These are phyloP conservation scores for Geosmithia putterillii DNA, from an alignment of 2,329 filamentous ascomycete species.

Conservation along the genomic window DNA sequence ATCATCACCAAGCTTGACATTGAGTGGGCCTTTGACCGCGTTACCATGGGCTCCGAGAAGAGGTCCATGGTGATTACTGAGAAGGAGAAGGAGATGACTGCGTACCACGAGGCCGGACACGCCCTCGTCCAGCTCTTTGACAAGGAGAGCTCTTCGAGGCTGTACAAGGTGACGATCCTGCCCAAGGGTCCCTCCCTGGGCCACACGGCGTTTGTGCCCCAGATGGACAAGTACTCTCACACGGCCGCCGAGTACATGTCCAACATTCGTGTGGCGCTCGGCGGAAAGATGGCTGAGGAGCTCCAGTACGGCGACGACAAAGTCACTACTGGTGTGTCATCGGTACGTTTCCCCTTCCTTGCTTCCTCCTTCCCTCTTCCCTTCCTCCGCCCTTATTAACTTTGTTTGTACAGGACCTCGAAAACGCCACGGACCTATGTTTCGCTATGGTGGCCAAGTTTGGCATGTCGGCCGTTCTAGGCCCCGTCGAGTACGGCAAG, in stretches of 20 bases:
- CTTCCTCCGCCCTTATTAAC: neutral
- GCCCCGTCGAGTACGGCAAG: conserved; percentile 77
- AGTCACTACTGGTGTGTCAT: conserved; percentile 78
- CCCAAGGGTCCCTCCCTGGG: conserved; percentile 79
- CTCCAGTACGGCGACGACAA: conserved; percentile 84
- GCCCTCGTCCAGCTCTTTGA: conserved; percentile 80
- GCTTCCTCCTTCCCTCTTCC: too few relatives aligned
- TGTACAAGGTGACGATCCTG: conserved; percentile 97
- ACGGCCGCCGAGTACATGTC: conserved; percentile 77
- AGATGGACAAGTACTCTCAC: conserved; percentile 85
- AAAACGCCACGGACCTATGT: conserved; percentile 67
- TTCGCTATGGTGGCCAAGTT: conserved; percentile 80
- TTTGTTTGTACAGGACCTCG: conserved; percentile 53
- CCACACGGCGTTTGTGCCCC: conserved; percentile 75
- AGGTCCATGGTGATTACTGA: conserved; percentile 81
- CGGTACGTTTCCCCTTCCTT: conserved; percentile 35
- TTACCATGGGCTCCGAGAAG: conserved; percentile 91
- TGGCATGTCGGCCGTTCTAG: conserved; percentile 80
- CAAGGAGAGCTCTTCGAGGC: conserved; percentile 54
- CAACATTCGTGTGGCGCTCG: conserved; percentile 68
- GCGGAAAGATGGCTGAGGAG: conserved; percentile 83
- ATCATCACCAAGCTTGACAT: conserved; percentile 70
- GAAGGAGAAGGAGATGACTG: conserved; percentile 92
- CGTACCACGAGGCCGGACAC: conserved; percentile 92
- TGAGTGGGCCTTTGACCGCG: conserved; percentile 96